These are phyloP conservation scores for Huntiella abstrusa DNA, from an alignment of 2,329 filamentous ascomycete species.

Conservation along the genomic window DNA sequence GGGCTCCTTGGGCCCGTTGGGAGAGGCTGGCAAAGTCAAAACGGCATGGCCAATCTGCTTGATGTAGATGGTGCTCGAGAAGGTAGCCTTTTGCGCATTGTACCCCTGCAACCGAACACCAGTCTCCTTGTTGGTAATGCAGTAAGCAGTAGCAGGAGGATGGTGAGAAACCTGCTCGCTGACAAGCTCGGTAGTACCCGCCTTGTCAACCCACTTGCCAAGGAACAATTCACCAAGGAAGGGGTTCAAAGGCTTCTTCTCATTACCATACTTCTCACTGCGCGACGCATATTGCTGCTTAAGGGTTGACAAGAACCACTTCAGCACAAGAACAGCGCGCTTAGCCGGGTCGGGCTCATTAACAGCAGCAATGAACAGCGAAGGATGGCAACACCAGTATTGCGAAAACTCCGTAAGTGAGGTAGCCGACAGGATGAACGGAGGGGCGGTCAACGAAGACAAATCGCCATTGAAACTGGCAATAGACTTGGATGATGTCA, in stretches of 20 bases:
- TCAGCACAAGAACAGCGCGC: slow-evolving; percentile 71
- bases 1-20: slow-evolving; percentile 18
- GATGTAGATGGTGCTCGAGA: slow-evolving; percentile 82
- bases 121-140: slow-evolving; percentile 69
- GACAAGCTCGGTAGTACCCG: slow-evolving; percentile 66
- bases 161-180: slow-evolving; percentile 95
- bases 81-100: slow-evolving; percentile 91
- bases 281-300: slow-evolving; percentile 64
- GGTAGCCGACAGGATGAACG: slow-evolving; percentile 63
- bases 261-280: slow-evolving; percentile 67
- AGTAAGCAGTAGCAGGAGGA: slow-evolving; percentile 85
- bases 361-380: slow-evolving; percentile 64
- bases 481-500: slow-evolving; percentile 36
- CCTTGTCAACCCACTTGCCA: slow-evolving; percentile 64
- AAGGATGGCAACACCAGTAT: slow-evolving; percentile 66
- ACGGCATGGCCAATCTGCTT: slow-evolving; percentile 87
- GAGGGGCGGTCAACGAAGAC: slow-evolving; percentile 61
- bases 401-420: slow-evolving; percentile 65
- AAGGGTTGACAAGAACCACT: slow-evolving; percentile 87
- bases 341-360: slow-evolving; percentile 62
- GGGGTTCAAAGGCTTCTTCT: slow-evolving; percentile 96
- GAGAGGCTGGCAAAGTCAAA: slow-evolving; percentile 44
- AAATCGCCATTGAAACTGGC: slow-evolving; percentile 69
- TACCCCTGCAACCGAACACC: slow-evolving; percentile 70
- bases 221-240: slow-evolving; percentile 91